phyloP scores from a whole-genome alignment of 768 basidiomycete genomes.

The Rhodocollybia butyracea region DNA sequence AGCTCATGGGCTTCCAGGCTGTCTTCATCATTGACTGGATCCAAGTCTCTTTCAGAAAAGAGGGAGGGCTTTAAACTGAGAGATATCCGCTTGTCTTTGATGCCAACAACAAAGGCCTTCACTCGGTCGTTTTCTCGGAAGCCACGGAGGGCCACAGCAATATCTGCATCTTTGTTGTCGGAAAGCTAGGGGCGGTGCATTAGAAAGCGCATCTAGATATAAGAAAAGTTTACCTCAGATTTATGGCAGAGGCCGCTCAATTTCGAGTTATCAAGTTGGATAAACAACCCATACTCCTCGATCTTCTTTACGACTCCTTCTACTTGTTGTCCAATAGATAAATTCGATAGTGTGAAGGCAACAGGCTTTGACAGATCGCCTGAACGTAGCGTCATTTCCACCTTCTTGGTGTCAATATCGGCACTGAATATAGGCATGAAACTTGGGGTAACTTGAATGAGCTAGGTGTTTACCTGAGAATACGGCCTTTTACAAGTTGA shows the following conservation, averaged over 20 bases:
- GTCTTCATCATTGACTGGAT: constrained; percentile 27
- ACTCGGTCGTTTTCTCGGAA: constrained; percentile 89
- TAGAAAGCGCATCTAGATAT: neutral
- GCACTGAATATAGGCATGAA: constrained; percentile 43
- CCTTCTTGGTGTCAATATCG: constrained; percentile 65
- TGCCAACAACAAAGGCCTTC: constrained; percentile 68
- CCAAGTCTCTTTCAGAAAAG: constrained; percentile 67
- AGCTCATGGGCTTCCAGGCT: constrained; percentile 14
- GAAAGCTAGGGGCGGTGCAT: constrained; percentile 56
- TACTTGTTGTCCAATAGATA: constrained; percentile 78
- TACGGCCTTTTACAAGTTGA: constrained; percentile 84
- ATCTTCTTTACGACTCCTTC: constrained; percentile 75
- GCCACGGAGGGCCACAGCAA: constrained; percentile 67
- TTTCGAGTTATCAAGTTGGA: constrained; percentile 82
- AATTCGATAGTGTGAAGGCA: constrained; percentile 46
- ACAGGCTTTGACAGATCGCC: constrained; percentile 46
- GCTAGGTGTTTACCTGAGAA: constrained; percentile 55
- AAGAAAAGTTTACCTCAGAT: constrained; percentile 57
- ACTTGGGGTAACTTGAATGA: no score
- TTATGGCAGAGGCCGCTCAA: constrained; percentile 92
- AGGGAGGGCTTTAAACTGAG: constrained; percentile 89
- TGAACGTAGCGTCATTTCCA: constrained; percentile 89
- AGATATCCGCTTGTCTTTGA: constrained; percentile 77
- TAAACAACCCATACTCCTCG: constrained; percentile 90
- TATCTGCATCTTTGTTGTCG: constrained; percentile 82